Conservation (phyloP, 78 protist species). For the Dictyostelium capitatum region DNA sequence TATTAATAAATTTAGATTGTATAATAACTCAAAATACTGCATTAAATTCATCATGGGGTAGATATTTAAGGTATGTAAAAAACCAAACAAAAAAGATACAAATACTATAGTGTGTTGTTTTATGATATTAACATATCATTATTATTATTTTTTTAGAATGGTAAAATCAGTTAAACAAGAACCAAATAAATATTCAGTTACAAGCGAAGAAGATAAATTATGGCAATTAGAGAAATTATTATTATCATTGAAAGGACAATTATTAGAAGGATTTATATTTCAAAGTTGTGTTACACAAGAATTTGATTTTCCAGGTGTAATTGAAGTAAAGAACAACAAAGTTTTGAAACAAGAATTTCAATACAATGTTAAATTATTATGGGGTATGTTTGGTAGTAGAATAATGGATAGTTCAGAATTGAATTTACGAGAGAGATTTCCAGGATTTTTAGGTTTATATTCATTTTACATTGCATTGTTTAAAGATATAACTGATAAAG, state of each 20-base stretch:
- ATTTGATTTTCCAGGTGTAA: slow-evolving; percentile 83
- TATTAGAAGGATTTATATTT: slow-evolving; percentile 76
- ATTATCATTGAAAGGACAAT: slow-evolving; percentile 62
- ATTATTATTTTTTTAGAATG: slow-evolving; percentile 69
- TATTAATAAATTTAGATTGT: slow-evolving; percentile 86
- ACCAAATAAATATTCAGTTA: slow-evolving; percentile 63
- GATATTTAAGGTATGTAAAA: slow-evolving; percentile 60
- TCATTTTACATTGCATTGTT: slow-evolving; percentile 69
- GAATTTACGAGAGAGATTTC: slow-evolving; percentile 60
- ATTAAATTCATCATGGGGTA: slow-evolving; percentile 49
- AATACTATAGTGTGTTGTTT: no score
- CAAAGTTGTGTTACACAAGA: slow-evolving; percentile 42
- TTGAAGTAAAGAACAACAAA: slow-evolving; percentile 58
- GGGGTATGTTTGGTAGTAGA: slow-evolving; percentile 13
- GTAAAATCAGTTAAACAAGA: slow-evolving; percentile 76
- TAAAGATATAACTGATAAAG: slow-evolving; percentile 75
- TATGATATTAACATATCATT: neutral
- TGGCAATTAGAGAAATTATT: slow-evolving; percentile 76
- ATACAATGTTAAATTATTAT: slow-evolving; percentile 31
- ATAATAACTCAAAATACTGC: slow-evolving; percentile 52
- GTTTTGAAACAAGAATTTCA: slow-evolving; percentile 66
- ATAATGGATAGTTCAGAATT: slow-evolving; percentile 58
- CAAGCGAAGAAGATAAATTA: slow-evolving; percentile 42
- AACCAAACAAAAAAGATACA: no score
- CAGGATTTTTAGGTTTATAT: slow-evolving; percentile 75